Evolutionary conservation across 2,329 filamentous ascomycete species (phyloP).

Genomic region (Calonectria fujianensis): DNA sequence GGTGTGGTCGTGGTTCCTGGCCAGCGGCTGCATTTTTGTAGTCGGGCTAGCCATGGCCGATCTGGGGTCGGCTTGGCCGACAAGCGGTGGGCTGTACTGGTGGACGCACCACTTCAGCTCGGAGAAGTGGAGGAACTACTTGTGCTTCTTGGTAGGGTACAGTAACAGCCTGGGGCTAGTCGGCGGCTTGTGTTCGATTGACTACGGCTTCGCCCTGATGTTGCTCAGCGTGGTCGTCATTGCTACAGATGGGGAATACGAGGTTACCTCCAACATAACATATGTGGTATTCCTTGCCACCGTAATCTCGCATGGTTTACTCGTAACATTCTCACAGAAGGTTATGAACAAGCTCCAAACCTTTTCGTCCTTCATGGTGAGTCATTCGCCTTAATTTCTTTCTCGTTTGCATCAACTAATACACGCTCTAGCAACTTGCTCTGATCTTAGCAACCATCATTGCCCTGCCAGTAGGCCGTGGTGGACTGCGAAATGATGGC

Average conservation of each 20-base stretch:
- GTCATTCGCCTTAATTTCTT: neutral
- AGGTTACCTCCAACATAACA: slow-evolving; percentile 13
- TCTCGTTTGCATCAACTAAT: neutral
- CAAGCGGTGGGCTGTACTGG: slow-evolving; percentile 17
- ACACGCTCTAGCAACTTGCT: neutral
- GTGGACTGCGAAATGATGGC: slow-evolving; percentile 10
- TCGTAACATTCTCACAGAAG: slow-evolving; percentile 14
- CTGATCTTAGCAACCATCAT: slow-evolving; percentile 6
- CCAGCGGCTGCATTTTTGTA: slow-evolving; percentile 20
- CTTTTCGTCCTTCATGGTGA: slow-evolving; percentile 14
- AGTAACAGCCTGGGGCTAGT: slow-evolving; percentile 16
- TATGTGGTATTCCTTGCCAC: slow-evolving; percentile 19
- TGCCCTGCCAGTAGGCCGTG: slow-evolving; percentile 9
- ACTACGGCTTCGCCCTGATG: slow-evolving; percentile 22
- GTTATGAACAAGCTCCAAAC: slow-evolving; percentile 17
- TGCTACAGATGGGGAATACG: slow-evolving; percentile 10
- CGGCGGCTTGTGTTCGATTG: slow-evolving; percentile 7
- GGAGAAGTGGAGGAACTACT: slow-evolving; percentile 21
- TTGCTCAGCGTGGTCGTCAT: slow-evolving; percentile 18
- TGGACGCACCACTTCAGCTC: slow-evolving; percentile 25
- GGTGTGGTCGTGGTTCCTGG: slow-evolving; percentile 21
- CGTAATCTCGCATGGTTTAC: slow-evolving; percentile 15
- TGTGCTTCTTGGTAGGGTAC: slow-evolving; percentile 20
- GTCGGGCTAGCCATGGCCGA: slow-evolving; percentile 17
- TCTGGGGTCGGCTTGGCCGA: slow-evolving; percentile 18